phyloP scores from a whole-genome alignment of 495 filamentous ascomycete genomes.

The Xylaria bambusicola region DNA sequence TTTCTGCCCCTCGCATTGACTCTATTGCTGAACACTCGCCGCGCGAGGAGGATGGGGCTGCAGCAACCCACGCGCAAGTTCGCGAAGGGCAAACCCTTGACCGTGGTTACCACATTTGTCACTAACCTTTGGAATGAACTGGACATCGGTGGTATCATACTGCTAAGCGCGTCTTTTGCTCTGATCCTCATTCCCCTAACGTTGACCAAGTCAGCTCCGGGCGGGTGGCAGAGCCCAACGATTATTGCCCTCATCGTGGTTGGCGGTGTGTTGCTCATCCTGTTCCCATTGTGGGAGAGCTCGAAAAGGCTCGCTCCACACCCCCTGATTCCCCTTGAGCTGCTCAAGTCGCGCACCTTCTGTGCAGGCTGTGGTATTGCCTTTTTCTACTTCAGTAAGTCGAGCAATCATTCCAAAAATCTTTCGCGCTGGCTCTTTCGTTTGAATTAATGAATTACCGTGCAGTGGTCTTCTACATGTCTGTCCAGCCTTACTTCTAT shows the following conservation, averaged over 20 bases:
- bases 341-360: constrained; percentile 63
- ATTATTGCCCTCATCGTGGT: constrained; percentile 61
- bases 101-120: constrained; percentile 52
- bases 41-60: constrained; percentile 48
- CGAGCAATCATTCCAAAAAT: background rate
- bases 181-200: constrained; percentile 67
- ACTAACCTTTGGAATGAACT: constrained; percentile 59
- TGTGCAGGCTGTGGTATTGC: constrained; percentile 60
- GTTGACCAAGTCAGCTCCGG: constrained; percentile 48
- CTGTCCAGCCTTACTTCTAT: constrained; percentile 60
- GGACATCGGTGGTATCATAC: constrained; percentile 57
- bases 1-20: constrained; percentile 54
- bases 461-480: constrained; percentile 60
- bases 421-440: background rate
- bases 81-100: constrained; percentile 34
- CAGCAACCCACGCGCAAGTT: constrained; percentile 27
- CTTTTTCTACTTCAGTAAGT: constrained; percentile 50
- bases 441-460: too few species aligned
- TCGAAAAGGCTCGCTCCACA: constrained; percentile 51
- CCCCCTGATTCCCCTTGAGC: constrained; percentile 60
- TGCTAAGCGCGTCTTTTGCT: constrained; percentile 58
- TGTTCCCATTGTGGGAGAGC: constrained; percentile 62
- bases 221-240: constrained; percentile 52
- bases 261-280: constrained; percentile 55
- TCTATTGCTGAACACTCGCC: constrained; percentile 55